Percentiles rank a stretch among this genome's conserved stretches.
Conservation (phyloP, 139 green algal species). For the Micractinium conductrix region DNA sequence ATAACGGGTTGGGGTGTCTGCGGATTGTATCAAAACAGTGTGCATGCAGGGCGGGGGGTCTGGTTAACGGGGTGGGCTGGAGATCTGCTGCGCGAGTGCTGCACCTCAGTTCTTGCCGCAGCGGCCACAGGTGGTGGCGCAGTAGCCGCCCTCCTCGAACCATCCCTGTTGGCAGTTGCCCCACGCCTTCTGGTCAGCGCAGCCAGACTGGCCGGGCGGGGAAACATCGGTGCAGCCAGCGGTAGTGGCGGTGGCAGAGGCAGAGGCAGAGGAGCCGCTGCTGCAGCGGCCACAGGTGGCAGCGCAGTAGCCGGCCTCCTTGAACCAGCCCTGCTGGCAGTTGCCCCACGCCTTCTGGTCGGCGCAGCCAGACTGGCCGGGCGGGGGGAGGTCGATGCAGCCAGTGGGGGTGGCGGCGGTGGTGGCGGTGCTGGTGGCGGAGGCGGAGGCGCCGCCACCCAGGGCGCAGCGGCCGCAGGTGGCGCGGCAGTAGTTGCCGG, state of each 20-base stretch:
- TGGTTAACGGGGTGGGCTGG: too few species aligned
- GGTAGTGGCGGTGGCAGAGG: background rate
- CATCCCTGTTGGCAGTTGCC: constrained; percentile 47
- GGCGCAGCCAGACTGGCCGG: constrained; percentile 19
- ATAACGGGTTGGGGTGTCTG: too few species aligned
- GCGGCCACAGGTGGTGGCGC: constrained; percentile 42
- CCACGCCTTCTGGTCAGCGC: constrained; percentile 47
- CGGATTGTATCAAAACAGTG: too few species aligned
- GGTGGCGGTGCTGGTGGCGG: background rate
- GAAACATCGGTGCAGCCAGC: constrained; percentile 21
- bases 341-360: constrained; percentile 55
- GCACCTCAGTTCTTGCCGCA: background rate
- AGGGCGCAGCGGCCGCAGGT: background rate
- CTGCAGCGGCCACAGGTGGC: constrained; percentile 39
- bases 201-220: constrained; percentile 19
- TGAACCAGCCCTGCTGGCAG: constrained; percentile 43
- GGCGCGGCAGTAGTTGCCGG: constrained; percentile 7
- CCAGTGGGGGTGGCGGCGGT: background rate
- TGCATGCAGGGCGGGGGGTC: too few species aligned
- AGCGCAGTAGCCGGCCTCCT: constrained; percentile 29
- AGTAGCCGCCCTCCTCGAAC: constrained; percentile 39
- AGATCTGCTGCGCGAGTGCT: too few species aligned
- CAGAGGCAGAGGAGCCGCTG: background rate
- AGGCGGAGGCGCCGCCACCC: background rate
- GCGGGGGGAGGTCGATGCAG: constrained; percentile 33